Percentiles rank a stretch among this genome's conserved stretches.
Conservation (phyloP, 495 filamentous ascomycete species). For the Letharia columbiana region DNA sequence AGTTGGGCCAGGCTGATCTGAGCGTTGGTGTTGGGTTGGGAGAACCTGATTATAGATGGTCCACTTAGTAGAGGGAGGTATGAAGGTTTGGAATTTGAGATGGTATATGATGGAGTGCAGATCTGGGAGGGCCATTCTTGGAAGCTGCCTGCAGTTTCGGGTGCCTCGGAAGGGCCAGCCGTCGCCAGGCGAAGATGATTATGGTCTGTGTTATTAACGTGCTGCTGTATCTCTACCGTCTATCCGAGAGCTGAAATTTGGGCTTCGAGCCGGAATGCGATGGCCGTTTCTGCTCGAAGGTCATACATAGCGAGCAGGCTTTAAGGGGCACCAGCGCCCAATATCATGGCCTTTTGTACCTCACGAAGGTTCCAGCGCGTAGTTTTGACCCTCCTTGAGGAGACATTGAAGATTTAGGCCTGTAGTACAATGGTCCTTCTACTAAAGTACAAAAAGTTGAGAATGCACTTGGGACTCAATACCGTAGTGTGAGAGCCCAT, state of each 20-base stretch:
- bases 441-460: too few species aligned
- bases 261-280: neutral
- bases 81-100: too few species aligned
- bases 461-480: too few species aligned
- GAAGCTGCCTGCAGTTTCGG: neutral
- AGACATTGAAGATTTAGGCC: neutral
- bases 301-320: too few species aligned
- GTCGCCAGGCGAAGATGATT: neutral
- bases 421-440: neutral
- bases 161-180: neutral
- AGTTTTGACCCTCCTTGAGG: too few species aligned
- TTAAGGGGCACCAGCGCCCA: too few species aligned
- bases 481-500: too few species aligned
- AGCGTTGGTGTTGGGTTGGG: neutral
- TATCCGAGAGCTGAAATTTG: neutral
- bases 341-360: too few species aligned
- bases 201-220: neutral
- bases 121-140: neutral
- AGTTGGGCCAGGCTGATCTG: neutral
- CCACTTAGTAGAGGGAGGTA: too few species aligned
- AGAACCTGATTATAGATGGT: neutral
- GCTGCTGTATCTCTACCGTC: neutral
- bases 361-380: too few species aligned
- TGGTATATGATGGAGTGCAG: neutral
- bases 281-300: too few species aligned